phyloP scores from a whole-genome alignment of 2,329 filamentous ascomycete species.

The Myotisia sp. region DNA sequence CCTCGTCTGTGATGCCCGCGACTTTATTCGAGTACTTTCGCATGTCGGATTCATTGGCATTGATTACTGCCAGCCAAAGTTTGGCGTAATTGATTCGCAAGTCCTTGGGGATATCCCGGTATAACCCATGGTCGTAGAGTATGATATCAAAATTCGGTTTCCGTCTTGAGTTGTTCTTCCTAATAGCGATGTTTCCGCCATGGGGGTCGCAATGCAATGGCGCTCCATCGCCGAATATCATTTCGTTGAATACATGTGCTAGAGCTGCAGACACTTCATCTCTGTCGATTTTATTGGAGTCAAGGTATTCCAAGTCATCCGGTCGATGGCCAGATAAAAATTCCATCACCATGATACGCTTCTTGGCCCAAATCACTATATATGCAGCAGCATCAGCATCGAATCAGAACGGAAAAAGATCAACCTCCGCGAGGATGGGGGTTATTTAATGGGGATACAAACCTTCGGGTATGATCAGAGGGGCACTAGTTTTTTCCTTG shows the following conservation, averaged over 20 bases:
- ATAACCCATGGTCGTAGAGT: conserved; percentile 91
- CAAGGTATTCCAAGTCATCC: conserved; percentile 78
- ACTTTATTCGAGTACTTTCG: conserved; percentile 77
- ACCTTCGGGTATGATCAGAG: conserved; percentile 67
- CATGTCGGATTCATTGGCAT: conserved; percentile 75
- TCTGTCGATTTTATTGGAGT: conserved; percentile 72
- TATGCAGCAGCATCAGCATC: neutral
- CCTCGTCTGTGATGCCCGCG: conserved; percentile 71
- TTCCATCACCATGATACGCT: conserved; percentile 89
- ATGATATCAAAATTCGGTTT: conserved; percentile 83
- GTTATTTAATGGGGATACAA: conserved; percentile 4
- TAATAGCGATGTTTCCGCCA: conserved; percentile 87
- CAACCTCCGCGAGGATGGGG: neutral
- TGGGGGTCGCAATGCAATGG: conserved; percentile 95
- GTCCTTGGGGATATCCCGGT: conserved; percentile 71
- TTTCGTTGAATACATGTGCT: conserved; percentile 92
- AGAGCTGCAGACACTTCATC: conserved; percentile 90
- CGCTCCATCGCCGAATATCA: conserved; percentile 87
- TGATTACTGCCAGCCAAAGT: conserved; percentile 91
- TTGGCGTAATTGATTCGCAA: conserved; percentile 82
- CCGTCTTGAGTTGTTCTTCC: conserved; percentile 51
- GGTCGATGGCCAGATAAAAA: conserved; percentile 73
- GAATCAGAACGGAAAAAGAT: conserved; percentile 1
- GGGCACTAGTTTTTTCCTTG: conserved; percentile 54
- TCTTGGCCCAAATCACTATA: conserved; percentile 68